Conservation (phyloP, 352 stramenopile genomes). For the Globisporangium uncinulatum region DNA sequence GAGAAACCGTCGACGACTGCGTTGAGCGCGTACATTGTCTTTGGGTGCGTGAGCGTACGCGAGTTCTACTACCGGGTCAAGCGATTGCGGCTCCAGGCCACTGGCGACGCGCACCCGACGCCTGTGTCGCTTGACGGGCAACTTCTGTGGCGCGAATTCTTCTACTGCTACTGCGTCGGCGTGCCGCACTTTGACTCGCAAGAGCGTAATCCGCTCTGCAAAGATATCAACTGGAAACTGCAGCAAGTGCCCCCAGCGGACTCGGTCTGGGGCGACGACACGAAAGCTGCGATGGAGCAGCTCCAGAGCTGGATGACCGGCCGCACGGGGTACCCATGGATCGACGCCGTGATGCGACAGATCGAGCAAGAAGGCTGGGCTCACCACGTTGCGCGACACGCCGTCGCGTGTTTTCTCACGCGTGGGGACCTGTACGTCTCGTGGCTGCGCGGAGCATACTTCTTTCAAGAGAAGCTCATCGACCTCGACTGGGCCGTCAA, state of each 20-base stretch:
- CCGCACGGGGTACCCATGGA: conserved; percentile 96
- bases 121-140: conserved; percentile 91
- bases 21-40: conserved; percentile 90
- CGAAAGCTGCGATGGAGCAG: conserved; percentile 46
- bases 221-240: conserved; percentile 66
- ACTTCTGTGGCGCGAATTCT: conserved; percentile 95
- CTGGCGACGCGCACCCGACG: conserved; percentile 63
- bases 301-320: conserved; percentile 87
- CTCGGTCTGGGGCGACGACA: conserved; percentile 22
- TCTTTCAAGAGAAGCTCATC: conserved; percentile 91
- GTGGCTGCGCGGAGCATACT: conserved; percentile 88
- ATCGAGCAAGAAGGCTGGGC: conserved; percentile 87
- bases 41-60: conserved; percentile 85
- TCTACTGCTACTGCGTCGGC: conserved; percentile 72
- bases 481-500: conserved; percentile 97
- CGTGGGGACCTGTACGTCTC: conserved; percentile 92
- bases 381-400: conserved; percentile 85
- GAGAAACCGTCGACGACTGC: conserved; percentile 89
- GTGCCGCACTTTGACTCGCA: conserved; percentile 87
- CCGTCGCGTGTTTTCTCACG: conserved; percentile 96
- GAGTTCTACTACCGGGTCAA: conserved; percentile 78
- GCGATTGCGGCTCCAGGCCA: conserved; percentile 88
- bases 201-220: conserved; percentile 85
- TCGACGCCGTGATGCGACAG: conserved; percentile 95
- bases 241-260: conserved; percentile 19